Conservation (phyloP, 345 rosid species). For the Eutrema heterophyllum region DNA sequence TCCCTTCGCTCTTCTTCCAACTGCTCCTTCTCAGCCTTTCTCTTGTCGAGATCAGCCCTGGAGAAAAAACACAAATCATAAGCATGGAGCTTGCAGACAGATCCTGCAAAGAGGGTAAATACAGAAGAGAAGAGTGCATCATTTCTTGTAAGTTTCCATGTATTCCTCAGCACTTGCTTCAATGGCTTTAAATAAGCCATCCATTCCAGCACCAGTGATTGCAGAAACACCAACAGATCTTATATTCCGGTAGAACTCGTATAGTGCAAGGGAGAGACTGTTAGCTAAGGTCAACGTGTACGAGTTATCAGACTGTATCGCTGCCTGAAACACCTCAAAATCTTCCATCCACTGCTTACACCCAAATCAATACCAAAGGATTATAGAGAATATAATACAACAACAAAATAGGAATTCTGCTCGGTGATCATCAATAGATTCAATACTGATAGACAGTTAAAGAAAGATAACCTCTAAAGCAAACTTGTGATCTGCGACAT, state of each 20-base stretch:
- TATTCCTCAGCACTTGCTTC: slow-evolving; percentile 69
- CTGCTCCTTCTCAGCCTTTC: slow-evolving; percentile 66
- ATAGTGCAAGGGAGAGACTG: slow-evolving; percentile 63
- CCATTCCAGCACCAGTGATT: slow-evolving; percentile 76
- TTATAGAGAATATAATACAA: background rate
- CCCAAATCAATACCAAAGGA: background rate
- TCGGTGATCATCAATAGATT: background rate
- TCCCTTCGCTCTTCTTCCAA: slow-evolving; percentile 59
- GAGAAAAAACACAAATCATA: background rate
- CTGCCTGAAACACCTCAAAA: slow-evolving; percentile 71
- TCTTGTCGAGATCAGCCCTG: slow-evolving; percentile 77
- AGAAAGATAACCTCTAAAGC: slow-evolving; percentile 58
- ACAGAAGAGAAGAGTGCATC: background rate
- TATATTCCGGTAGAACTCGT: slow-evolving; percentile 63
- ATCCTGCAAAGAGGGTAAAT: background rate
- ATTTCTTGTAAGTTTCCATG: slow-evolving; percentile 71
- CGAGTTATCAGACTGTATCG: slow-evolving; percentile 52
- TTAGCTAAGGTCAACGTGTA: slow-evolving; percentile 60
- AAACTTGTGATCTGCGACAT: slow-evolving; percentile 78
- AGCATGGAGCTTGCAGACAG: background rate
- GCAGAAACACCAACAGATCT: slow-evolving; percentile 81
- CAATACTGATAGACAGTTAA: background rate
- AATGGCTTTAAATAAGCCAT: slow-evolving; percentile 61
- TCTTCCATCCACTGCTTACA: slow-evolving; percentile 76
- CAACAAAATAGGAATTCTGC: background rate